These are phyloP conservation scores for Fusarium graminum DNA, from an alignment of 2,329 filamentous ascomycete genomes.

Conservation along the genomic window DNA sequence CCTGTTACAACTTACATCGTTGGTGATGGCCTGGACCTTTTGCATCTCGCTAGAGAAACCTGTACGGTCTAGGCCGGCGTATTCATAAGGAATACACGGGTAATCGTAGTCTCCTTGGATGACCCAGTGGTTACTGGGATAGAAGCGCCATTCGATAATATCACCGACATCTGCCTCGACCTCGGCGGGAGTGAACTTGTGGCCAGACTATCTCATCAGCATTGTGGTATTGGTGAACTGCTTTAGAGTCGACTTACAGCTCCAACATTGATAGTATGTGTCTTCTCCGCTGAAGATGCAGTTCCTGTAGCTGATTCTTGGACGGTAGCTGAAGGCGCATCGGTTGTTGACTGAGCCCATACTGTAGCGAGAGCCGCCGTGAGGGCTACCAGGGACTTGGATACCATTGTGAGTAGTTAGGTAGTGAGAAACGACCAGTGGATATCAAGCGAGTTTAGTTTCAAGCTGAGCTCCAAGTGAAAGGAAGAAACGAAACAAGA, in stretches of 20 bases:
- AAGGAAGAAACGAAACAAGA: conserved; percentile 20
- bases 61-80: conserved; percentile 60
- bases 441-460: conserved; percentile 24
- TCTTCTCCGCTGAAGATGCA: conserved; percentile 34
- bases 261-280: conserved; percentile 48
- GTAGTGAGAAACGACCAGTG: conserved; percentile 16
- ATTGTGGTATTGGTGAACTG: not conserved
- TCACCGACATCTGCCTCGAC: conserved; percentile 60
- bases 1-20: conserved; percentile 56
- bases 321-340: conserved; percentile 31
- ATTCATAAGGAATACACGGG: conserved; percentile 75
- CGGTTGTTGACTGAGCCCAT: conserved; percentile 39
- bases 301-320: conserved; percentile 36
- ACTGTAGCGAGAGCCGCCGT: conserved; percentile 25
- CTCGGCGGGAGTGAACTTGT: conserved; percentile 51
- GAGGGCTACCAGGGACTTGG: conserved; percentile 35
- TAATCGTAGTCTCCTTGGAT: conserved; percentile 68
- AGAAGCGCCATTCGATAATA: conserved; percentile 70
- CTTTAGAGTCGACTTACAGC: conserved; percentile 33
- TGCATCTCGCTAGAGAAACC: conserved; percentile 68
- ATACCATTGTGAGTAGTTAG: conserved; percentile 37
- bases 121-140: conserved; percentile 74
- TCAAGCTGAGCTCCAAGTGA: conserved; percentile 6
- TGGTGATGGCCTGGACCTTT: conserved; percentile 60
- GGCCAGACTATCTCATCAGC: conserved; percentile 46